phyloP scores from a whole-genome alignment of 257 asterid genomes.

The Penstemon barbatus region DNA sequence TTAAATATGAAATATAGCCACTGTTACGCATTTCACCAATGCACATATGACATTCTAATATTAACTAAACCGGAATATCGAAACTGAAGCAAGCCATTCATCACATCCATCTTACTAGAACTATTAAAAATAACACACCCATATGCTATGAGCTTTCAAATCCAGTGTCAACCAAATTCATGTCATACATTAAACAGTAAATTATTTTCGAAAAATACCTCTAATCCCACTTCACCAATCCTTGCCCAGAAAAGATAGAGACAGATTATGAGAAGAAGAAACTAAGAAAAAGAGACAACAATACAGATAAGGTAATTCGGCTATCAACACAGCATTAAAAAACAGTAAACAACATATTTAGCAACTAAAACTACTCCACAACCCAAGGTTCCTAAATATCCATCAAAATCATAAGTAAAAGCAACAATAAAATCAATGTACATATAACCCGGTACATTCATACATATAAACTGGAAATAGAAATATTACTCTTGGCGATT shows the following conservation, averaged over 20 bases:
- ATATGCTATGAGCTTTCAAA: slow-evolving; percentile 4
- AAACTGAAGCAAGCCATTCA: slow-evolving; percentile 7
- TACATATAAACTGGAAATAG: neutral
- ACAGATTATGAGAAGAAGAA: neutral
- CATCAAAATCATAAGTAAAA: neutral
- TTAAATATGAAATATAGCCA: neutral
- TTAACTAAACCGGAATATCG: slow-evolving; percentile 1
- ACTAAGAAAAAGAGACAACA: neutral
- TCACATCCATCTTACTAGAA: neutral
- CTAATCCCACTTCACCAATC: neutral
- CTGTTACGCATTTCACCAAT: slow-evolving; percentile 9
- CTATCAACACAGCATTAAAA: neutral
- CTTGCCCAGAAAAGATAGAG: neutral
- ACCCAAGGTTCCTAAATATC: slow-evolving; percentile 20
- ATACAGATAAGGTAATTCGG: too few relatives aligned
- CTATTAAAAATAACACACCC: neutral
- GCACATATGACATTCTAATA: slow-evolving; percentile 1
- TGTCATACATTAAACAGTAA: neutral
- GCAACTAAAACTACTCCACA: slow-evolving; percentile 1
- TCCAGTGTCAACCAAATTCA: slow-evolving; percentile 10
- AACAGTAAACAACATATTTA: too few relatives aligned
- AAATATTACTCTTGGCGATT: slow-evolving; percentile 29
- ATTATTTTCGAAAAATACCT: neutral
- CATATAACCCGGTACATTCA: neutral
- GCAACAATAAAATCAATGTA: neutral